Evolutionary conservation across 2,329 filamentous ascomycete genomes (phyloP).

Genomic region (Colletotrichum endophyticum): DNA sequence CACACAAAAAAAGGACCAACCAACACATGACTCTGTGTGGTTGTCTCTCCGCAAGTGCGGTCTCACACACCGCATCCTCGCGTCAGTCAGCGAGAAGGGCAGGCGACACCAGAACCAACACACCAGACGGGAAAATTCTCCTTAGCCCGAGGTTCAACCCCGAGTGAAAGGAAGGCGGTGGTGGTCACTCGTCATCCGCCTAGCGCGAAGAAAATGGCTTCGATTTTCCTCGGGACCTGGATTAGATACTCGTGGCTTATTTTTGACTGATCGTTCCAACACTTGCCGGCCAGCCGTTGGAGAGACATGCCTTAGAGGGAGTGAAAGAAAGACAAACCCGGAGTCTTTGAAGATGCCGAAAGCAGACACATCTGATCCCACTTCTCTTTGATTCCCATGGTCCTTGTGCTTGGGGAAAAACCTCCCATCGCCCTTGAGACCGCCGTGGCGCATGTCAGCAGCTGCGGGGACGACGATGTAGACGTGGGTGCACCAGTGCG

Average conservation of each 20-base stretch:
- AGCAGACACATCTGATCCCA: conserved; percentile 12
- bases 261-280: background rate
- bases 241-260: background rate
- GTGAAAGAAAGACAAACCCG: background rate
- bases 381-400: background rate
- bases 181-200: background rate
- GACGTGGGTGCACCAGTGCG: background rate
- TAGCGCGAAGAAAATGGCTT: background rate
- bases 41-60: background rate
- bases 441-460: conserved; percentile 14
- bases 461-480: background rate
- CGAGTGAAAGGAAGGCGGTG: background rate
- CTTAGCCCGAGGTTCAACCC: background rate
- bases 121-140: background rate
- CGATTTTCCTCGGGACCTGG: background rate
- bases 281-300: background rate
- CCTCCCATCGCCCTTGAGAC: background rate
- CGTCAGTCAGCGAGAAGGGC: background rate
- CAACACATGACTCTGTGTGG: conserved; percentile 1
- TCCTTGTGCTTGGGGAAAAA: background rate
- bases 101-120: background rate
- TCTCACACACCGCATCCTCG: background rate
- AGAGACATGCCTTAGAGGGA: conserved; percentile 5
- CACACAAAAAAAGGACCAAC: background rate
- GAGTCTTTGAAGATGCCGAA: background rate